These are phyloP conservation scores for Trypanosoma boissoni DNA, from an alignment of 208 protist genomes.

Conservation along the genomic window DNA sequence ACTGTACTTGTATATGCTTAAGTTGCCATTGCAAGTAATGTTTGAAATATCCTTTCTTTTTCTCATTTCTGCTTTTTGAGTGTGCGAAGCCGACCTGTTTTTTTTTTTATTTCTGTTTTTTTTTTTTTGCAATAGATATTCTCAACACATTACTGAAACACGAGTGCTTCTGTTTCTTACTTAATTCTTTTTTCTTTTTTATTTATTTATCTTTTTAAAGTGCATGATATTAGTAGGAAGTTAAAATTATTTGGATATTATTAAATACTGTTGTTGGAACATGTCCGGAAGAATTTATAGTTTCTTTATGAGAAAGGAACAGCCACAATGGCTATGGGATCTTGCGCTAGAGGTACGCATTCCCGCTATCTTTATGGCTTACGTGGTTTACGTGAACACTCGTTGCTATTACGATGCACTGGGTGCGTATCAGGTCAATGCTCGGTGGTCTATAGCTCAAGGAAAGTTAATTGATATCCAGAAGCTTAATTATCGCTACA, in stretches of 20 bases:
- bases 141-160: too few species aligned
- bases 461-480: slow-evolving; percentile 82
- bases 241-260: not conserved
- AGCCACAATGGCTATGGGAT: slow-evolving; percentile 87
- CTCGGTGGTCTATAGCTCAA: slow-evolving; percentile 62
- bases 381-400: slow-evolving; percentile 74
- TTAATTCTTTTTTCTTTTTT: slow-evolving; percentile 9
- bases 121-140: too few species aligned
- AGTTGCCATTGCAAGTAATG: too few species aligned
- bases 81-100: too few species aligned
- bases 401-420: slow-evolving; percentile 78
- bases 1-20: too few species aligned
- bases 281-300: slow-evolving; percentile 67
- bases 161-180: slow-evolving; percentile 2
- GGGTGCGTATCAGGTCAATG: slow-evolving; percentile 58
- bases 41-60: too few species aligned
- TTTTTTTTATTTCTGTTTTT: too few species aligned
- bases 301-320: slow-evolving; percentile 58
- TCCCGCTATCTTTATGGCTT: slow-evolving; percentile 54
- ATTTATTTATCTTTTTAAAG: slow-evolving; percentile 7
- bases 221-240: not conserved
- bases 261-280: slow-evolving; percentile 3
- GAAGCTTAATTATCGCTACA: slow-evolving; percentile 87
- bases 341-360: slow-evolving; percentile 83
- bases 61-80: too few species aligned